Base-by-base conservation (phyloP, 2,329 filamentous ascomycete species). In the Fusarium poae region DNA sequence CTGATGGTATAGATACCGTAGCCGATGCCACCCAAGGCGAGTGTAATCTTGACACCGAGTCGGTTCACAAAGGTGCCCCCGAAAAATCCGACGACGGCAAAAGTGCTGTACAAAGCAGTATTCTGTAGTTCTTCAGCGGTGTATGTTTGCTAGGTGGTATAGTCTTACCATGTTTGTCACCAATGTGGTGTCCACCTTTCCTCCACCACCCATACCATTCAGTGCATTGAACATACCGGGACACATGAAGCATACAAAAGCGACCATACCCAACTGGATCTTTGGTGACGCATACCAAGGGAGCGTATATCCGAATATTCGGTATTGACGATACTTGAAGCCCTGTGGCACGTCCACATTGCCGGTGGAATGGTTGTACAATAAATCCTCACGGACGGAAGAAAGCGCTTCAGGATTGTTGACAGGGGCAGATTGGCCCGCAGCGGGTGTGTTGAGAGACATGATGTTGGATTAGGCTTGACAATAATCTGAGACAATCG, bases 51-150 rank as follows among this genome's bases (percentile, higher is more conserved):
- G 65, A 93, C 86, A 50, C 92, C 92, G 48, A 93, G 83, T 70
- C 86, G 87, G 82, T 95, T 95, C 80, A 91, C 89, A 70, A 94
- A 86, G 35, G 91, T 94, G 55, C 91, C 91, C 68, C 91, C 91
- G 75, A 91, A 85, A 79, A 92, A 87, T 53, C 87, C 91, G 23
- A 89, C 83, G 32, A 88, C 81, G 25, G 87, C 87, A 76, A 93
- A 92, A 25, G 89, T 90, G 56, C 87, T 87, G 79, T 93, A 92
- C 25, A 93, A 78, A 16, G 90, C 90, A 2, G 88, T 89, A 77
- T 68, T 68, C 65, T 68, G 1, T 0, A n/a, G n/a, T n/a, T n/a
- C n/a, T n/a, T n/a, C n/a, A n/a, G n/a, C n/a, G n/a, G n/a, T n/a
- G n/a, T n/a, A n/a, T n/a, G n/a, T n/a, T n/a, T n/a, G n/a, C n/a